Evolutionary conservation across 1,139 yeast genomes (phyloP), one percentile per base, ranked within the genome.

Genomic region (Kluyveromyces sp.): DNA sequence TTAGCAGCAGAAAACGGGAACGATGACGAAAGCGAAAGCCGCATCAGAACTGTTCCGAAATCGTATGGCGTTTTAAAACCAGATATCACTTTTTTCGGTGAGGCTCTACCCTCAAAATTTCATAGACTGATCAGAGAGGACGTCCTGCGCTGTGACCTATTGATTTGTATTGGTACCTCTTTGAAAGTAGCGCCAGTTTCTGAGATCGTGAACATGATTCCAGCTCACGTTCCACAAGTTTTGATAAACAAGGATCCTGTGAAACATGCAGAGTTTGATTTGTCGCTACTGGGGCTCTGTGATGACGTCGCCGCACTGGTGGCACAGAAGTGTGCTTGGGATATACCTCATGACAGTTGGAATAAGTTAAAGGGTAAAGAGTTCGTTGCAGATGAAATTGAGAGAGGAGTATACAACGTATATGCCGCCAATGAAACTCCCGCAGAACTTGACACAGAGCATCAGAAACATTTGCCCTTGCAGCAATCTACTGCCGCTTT

Each of bases 131-230:
- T 85, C 33, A 70, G 73, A 33, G 66, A 71, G 38, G 92, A 83
- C 56, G 69, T 82, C 3, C 58, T 69, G 16, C 69, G 76, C 25
- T 87, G 96, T 65, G 97, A 92, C 65, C 68, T 92, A 45, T 66
- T 92, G 37, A 74, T 92, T 4, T 83, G 95, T 62, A 80, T 89
- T 15, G 98, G 98, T 8, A 92, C 98, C 0, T 89, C 97, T 19
- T 71, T 92, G 47, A 87, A 89, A 60, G 98, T 92, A 26, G 89
- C 95, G 0, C 98, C 98, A 0, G 97, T 92, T n/a, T 83, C 92
- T 38, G 89, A 87, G 46, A 85, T 92, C 39, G 88, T 88, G n/a
- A 80, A 86, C 46, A 72, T 77, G 62, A 64, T 88, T 1, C 82
- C 85, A 0, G 75, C 75, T 17, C 63, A 74, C 29, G 78, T 87